Base-by-base conservation (phyloP, 768 basidiomycete species). In the Boletus pseudo-olivaceus region DNA sequence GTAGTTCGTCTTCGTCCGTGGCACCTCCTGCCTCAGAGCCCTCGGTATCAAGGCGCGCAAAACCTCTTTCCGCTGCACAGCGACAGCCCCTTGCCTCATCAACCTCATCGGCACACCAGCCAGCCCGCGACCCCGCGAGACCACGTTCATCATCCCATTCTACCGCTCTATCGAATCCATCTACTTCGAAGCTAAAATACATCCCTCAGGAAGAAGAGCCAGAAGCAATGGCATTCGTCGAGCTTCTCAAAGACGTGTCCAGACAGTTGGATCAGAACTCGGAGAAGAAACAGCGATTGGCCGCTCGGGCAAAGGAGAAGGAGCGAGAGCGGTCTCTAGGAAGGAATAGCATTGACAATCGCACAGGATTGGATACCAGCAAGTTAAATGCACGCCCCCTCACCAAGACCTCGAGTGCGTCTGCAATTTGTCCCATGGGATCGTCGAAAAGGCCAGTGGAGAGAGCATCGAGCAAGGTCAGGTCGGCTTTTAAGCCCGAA, bases 201-300 rank as follows among this genome's bases (percentile, higher is more conserved):
- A 29, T 37, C n/a, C 51, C 50, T 2, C 48, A 33, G 8, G 67
- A 65, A 35, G 43, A 59, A 9, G 61, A 63, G n/a, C 63, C 65
- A n/a, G 63, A 67, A 30, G 61, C 67, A 12, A 19, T 33, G 7
- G 32, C 47, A 15, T 69, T 68, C 47, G 44, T 67, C 12, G 55
- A 62, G 7, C 63, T 70, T 17, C 65, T 69, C 40, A 57, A 57
- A 29, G 56, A 65, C n/a, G 56, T 59, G 8, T 61, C 59, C 32
- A 60, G 39, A 26, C 50, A 62, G n/a, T 19, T 67, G 17, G 68
- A 69, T 27, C 54, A 56, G 33, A 67, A 71, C 42, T 54, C 68
- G 11, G 47, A 47, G 40, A 65, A 60, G 53, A 69, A 69, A 52
- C 63, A 72, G 43, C 56, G 50, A 14, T 20, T 47, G 19, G 57